Conservation (phyloP, 2,329 filamentous ascomycete genomes). For the Neofusicoccum umdonicola region DNA sequence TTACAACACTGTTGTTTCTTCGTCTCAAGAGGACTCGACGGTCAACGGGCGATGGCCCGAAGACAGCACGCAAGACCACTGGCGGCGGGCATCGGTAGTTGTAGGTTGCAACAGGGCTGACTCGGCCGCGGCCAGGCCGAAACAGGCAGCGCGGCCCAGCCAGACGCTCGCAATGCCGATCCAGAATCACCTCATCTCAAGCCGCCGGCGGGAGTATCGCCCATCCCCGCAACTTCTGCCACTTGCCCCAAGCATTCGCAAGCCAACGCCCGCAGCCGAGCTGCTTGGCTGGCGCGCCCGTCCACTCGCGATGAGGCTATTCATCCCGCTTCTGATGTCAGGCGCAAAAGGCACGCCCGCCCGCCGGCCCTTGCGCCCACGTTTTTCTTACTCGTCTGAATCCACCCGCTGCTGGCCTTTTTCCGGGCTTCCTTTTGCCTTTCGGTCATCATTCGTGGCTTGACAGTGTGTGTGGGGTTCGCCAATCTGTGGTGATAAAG, state of each 20-base stretch:
- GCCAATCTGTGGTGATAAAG: not conserved
- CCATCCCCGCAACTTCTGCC: constrained; percentile 1
- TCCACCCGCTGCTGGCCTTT: not conserved
- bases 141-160: not conserved
- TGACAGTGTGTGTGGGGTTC: not conserved
- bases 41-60: not conserved
- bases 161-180: constrained; percentile 8
- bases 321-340: constrained; percentile 13
- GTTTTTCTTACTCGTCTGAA: not conserved
- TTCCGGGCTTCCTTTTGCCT: not conserved
- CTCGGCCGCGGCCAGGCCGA: not conserved
- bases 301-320: constrained; percentile 1
- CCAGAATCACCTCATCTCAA: constrained; percentile 13
- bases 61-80: not conserved
- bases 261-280: not conserved
- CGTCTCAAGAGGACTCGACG: too few species aligned
- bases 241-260: not conserved
- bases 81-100: not conserved
- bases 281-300: not conserved
- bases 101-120: not conserved
- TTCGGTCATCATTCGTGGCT: not conserved
- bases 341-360: not conserved
- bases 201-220: not conserved
- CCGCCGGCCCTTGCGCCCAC: too few species aligned
- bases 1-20: too few species aligned